Evolutionary conservation across 371 early-diverging fungal species (phyloP), one percentile per base, ranked within the genome.

Genomic region (Capillidium rhysosporum): DNA sequence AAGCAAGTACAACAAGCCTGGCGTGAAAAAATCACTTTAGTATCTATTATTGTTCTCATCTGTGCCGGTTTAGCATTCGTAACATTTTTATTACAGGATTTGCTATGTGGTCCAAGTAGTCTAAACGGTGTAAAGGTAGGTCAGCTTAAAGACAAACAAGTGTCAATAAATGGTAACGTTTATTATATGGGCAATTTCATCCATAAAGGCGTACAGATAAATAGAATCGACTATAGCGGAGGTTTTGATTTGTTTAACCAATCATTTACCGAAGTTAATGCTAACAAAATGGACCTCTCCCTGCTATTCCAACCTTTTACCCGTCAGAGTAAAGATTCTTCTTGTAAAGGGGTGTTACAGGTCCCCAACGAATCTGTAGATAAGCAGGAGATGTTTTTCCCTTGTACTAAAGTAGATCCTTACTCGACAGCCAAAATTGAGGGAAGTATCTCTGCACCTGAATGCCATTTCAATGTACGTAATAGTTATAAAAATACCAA

Each of bases 11-110:
- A 79, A 63, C 83, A 76, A 56, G 92, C 89, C 12, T 89, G 82
- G 77, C 66, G 87, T 60, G 89, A 89, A 63, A 89, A 89, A 54
- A 80, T 86, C 20, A 83, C 80, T 0, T 68, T 89, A 25, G 77
- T 82, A 24, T 65, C 66, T 45, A 74, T 86, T 43, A 84, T 87
- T 40, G 49, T 84, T 5, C 30, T 72, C 23, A 70, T 84, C 29
- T 84, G 84, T 67, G 72, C 64, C 9, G 61, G 69, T 20, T 80
- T 87, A 18, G 85, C 82, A 23, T 84, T 82, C 59, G 59, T 87
- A 29, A 85, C 86, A 4, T 82, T 82, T 64, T 77, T 74, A 5
- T 73, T 78, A 56, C 75, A 75, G 21, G 71, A 74, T 46, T 69
- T 67, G 8, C 70, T 79, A 0, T 79, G 79, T 51, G 55, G 56